Evolutionary conservation across 2,329 filamentous ascomycete genomes (phyloP).

Genomic region (Xylaria hypoxylon): DNA sequence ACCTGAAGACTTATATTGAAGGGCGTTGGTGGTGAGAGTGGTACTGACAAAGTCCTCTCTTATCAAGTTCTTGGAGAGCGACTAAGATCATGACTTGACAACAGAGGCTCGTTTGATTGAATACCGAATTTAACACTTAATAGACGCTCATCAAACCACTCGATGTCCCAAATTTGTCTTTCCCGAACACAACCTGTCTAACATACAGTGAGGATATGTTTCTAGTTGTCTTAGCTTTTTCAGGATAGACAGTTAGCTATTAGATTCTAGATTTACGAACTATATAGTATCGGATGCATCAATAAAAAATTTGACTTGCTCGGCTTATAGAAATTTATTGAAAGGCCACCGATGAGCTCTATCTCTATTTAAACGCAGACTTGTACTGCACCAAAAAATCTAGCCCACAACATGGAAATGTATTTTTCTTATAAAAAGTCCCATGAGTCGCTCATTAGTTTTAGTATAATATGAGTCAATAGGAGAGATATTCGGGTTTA

Average conservation of each 20-base stretch:
- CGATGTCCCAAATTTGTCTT: too few species aligned
- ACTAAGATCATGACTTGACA: neutral
- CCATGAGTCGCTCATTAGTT: neutral
- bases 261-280: too few species aligned
- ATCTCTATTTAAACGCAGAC: neutral
- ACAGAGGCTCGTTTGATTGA: too few species aligned
- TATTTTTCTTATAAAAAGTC: neutral
- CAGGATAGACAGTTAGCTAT: too few species aligned
- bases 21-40: conserved; percentile 10
- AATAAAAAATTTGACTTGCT: neutral
- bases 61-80: neutral
- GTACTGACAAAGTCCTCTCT: neutral
- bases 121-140: too few species aligned
- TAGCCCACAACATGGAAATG: neutral
- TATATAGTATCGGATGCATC: neutral
- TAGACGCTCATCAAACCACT: too few species aligned
- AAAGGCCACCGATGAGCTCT: neutral
- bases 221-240: too few species aligned
- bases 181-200: too few species aligned
- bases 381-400: neutral
- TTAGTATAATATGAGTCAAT: neutral
- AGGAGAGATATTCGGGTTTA: neutral
- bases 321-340: neutral
- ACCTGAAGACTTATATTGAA: conserved; percentile 44
- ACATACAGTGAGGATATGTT: too few species aligned